Base-by-base conservation (phyloP, 1,284 basidiomycete genomes). In the Stereum hirsutum region DNA sequence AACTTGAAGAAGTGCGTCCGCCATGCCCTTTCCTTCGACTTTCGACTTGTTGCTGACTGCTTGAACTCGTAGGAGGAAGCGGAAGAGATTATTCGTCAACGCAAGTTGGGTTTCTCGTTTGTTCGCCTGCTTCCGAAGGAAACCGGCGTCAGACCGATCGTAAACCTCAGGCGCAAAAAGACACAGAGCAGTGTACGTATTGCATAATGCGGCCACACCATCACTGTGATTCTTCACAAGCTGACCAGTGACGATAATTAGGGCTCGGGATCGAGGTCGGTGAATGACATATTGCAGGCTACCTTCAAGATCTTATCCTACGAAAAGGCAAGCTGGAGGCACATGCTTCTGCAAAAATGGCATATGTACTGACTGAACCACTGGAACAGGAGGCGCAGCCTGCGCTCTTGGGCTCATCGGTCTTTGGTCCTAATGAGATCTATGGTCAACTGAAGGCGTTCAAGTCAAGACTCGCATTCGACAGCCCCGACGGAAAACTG, bases 41-140 rank as follows among this genome's bases (percentile, higher is more conserved):
- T 12, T n/a, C n/a, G n/a, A n/a, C n/a, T n/a, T n/a, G n/a, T n/a
- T n/a, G n/a, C n/a, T n/a, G n/a, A n/a, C n/a, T n/a, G n/a, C n/a
- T n/a, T n/a, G n/a, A 7, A 21, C 15, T 30, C 12, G 19, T 41
- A 90, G 85, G 51, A 56, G 24, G 79, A 89, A 48, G 81, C 77
- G 0, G 65, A 72, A 41, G 77, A 79, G 48, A 69, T 88, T 25
- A 60, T 87, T 11, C 70, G 75, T 23, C 77, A 81, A 49, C 74
- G 87, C 3, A 78, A 64, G 49, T 68, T 94, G 2, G 89, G 89
- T 0, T 89, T 84, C 56, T 90, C 91, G 0, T 88, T 87, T 48
- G 82, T 98, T 6, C 77, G 96, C 2, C 68, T 99, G 1, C 66
- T 98, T 21, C 96, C 95, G 0, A 99, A 99, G 61, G 92, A 94